These are phyloP conservation scores for Coemansia sp. DNA, from an alignment of 192 early-diverging fungal species.

Conservation along the genomic window DNA sequence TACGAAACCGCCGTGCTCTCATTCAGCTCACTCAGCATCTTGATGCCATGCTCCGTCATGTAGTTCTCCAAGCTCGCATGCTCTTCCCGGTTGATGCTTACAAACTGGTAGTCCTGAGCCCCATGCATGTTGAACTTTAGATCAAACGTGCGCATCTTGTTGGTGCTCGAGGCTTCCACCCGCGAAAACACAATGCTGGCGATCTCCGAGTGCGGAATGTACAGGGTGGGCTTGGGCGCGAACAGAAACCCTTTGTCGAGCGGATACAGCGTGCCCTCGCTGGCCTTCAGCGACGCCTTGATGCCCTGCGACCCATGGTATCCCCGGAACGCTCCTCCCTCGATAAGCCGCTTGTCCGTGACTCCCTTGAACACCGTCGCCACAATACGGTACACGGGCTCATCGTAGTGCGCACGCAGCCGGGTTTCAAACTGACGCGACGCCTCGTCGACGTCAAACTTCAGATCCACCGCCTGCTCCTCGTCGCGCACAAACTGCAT, in stretches of 20 bases:
- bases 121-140: slow-evolving; percentile 86
- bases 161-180: slow-evolving; percentile 54
- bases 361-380: slow-evolving; percentile 82
- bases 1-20: slow-evolving; percentile 49
- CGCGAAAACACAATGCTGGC: slow-evolving; percentile 85
- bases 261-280: slow-evolving; percentile 91
- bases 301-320: slow-evolving; percentile 76
- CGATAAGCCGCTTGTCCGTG: slow-evolving; percentile 71
- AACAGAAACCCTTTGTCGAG: slow-evolving; percentile 93
- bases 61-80: slow-evolving; percentile 78
- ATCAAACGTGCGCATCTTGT: slow-evolving; percentile 79
- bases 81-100: slow-evolving; percentile 88
- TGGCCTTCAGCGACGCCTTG: slow-evolving; percentile 96
- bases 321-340: slow-evolving; percentile 64
- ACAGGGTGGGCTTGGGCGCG: slow-evolving; percentile 90
- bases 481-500: slow-evolving; percentile 95
- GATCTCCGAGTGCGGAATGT: slow-evolving; percentile 83
- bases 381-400: slow-evolving; percentile 80
- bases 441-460: slow-evolving; percentile 75
- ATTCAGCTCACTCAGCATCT: slow-evolving; percentile 70
- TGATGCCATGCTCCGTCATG: slow-evolving; percentile 77
- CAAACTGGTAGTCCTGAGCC: slow-evolving; percentile 78
- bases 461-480: slow-evolving; percentile 79
- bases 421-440: slow-evolving; percentile 69
- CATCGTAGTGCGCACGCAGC: slow-evolving; percentile 82